These are phyloP conservation scores for Alternaria tenuissima DNA, from an alignment of 2,329 filamentous ascomycete species.

Conservation along the genomic window DNA sequence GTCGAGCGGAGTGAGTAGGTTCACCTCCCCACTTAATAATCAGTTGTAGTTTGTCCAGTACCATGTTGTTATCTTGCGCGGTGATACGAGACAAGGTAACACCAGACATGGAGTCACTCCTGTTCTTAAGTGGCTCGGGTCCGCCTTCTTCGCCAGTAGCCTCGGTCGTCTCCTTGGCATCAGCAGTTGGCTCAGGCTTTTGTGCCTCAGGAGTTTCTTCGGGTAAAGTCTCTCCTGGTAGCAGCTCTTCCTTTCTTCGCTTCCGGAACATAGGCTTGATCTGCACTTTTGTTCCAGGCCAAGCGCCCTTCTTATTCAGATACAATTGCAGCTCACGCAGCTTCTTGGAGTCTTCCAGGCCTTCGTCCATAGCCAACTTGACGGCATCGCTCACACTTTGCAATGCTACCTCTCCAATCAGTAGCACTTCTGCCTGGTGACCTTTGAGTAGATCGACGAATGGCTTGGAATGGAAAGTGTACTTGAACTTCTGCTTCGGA, in stretches of 20 bases:
- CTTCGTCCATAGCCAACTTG: slow-evolving; percentile 77
- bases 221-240: slow-evolving; percentile 40
- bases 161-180: slow-evolving; percentile 33
- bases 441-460: slow-evolving; percentile 95
- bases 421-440: slow-evolving; percentile 92
- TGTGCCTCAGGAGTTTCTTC: slow-evolving; percentile 43
- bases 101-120: slow-evolving; percentile 84
- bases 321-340: slow-evolving; percentile 86
- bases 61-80: slow-evolving; percentile 88
- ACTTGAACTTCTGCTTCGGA: slow-evolving; percentile 99
- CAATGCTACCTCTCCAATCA: slow-evolving; percentile 90
- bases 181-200: slow-evolving; percentile 26
- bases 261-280: slow-evolving; percentile 99
- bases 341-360: slow-evolving; percentile 85
- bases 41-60: slow-evolving; percentile 93
- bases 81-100: slow-evolving; percentile 94
- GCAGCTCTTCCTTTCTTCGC: slow-evolving; percentile 71
- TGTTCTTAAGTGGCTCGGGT: slow-evolving; percentile 37
- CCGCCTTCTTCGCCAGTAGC: slow-evolving; percentile 23
- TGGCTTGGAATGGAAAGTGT: slow-evolving; percentile 95
- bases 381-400: slow-evolving; percentile 90
- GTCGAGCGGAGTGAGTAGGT: slow-evolving; percentile 94
- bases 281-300: slow-evolving; percentile 96
- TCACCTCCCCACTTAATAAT: slow-evolving; percentile 99
- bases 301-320: slow-evolving; percentile 88